Conservation (phyloP, 768 basidiomycete genomes). For the Suillus luteus region DNA sequence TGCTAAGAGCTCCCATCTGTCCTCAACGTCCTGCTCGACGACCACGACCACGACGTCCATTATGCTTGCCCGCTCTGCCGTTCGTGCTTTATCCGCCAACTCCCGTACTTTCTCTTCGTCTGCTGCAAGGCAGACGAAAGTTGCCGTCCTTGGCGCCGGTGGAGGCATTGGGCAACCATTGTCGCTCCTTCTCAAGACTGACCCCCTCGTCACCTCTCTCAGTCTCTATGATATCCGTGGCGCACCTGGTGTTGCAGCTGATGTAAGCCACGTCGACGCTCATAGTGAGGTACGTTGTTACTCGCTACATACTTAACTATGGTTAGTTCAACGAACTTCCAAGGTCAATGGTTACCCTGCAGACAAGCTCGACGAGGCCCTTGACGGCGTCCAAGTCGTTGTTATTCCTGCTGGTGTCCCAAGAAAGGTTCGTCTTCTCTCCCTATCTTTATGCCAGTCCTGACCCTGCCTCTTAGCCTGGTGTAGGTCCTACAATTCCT, state of each 20-base stretch:
- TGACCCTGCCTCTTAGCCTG: conserved; percentile 58
- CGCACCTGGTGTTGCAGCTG: conserved; percentile 95
- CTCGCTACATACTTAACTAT: conserved; percentile 1
- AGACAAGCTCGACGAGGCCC: conserved; percentile 86
- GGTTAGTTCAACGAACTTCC: conserved; percentile 5
- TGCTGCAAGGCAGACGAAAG: conserved; percentile 73
- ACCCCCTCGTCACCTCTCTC: conserved; percentile 85
- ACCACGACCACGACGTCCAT: conserved; percentile 27
- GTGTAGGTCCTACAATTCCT: conserved; percentile 55
- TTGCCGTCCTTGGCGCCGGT: conserved; percentile 96
- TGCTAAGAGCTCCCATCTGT: not conserved
- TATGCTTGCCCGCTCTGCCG: conserved; percentile 70
- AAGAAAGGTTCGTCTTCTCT: conserved; percentile 69
- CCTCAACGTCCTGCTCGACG: conserved; percentile 9
- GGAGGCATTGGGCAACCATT: conserved; percentile 99
- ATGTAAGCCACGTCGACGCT: conserved; percentile 94
- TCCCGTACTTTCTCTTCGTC: conserved; percentile 79
- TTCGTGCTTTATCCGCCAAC: conserved; percentile 55
- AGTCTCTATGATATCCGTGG: conserved; percentile 94
- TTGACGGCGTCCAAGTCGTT: conserved; percentile 88
- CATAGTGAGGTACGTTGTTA: conserved; percentile 64
- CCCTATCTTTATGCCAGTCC: conserved; percentile 15
- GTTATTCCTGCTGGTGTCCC: conserved; percentile 99
- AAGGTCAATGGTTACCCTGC: conserved; percentile 81
- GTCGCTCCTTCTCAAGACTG: conserved; percentile 89